Percentiles rank a stretch among this genome's conserved stretches.
Evolutionary conservation across 345 rosid genomes (phyloP).

Genomic region (Brassica carinata): DNA sequence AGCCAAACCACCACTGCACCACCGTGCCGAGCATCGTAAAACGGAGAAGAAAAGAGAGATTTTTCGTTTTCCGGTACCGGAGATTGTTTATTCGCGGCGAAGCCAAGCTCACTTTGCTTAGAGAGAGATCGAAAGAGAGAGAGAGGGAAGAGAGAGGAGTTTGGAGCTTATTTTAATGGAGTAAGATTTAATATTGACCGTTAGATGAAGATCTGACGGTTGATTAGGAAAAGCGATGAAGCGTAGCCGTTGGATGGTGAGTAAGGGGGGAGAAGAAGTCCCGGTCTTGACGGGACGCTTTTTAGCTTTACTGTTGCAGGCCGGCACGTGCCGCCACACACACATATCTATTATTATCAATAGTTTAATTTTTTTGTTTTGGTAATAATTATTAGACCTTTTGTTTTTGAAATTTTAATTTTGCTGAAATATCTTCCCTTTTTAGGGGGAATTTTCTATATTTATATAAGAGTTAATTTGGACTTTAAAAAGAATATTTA

Average conservation of each 20-base stretch:
- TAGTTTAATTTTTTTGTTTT: not conserved
- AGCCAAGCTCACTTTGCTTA: conserved; percentile 4
- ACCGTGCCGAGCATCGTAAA: conserved; percentile 28
- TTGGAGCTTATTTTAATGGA: conserved; percentile 49
- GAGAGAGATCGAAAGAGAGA: conserved; percentile 17
- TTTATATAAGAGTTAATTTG: conserved; percentile 18
- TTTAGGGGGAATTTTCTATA: conserved; percentile 16
- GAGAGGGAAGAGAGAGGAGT: conserved; percentile 16
- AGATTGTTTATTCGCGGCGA: not conserved
- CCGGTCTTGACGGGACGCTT: conserved; percentile 51
- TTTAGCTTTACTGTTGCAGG: conserved; percentile 51
- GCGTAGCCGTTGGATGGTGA: conserved; percentile 51
- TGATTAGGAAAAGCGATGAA: not conserved
- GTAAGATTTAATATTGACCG: conserved; percentile 50
- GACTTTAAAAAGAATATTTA: not conserved
- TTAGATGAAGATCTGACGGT: conserved; percentile 52
- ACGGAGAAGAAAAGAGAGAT: not conserved
- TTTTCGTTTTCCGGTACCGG: conserved; percentile 13
- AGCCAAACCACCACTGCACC: conserved; percentile 49
- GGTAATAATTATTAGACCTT: conserved; percentile 11
- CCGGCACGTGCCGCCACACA: conserved; percentile 63
- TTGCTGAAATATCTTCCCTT: conserved; percentile 19
- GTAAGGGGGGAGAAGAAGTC: conserved; percentile 29
- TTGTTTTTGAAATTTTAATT: not conserved
- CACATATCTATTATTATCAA: not conserved